Percentiles rank a stretch among this genome's conserved stretches.
These are phyloP conservation scores for Aspergillus sp. DNA, from an alignment of 2,329 filamentous ascomycete species.

Conservation along the genomic window DNA sequence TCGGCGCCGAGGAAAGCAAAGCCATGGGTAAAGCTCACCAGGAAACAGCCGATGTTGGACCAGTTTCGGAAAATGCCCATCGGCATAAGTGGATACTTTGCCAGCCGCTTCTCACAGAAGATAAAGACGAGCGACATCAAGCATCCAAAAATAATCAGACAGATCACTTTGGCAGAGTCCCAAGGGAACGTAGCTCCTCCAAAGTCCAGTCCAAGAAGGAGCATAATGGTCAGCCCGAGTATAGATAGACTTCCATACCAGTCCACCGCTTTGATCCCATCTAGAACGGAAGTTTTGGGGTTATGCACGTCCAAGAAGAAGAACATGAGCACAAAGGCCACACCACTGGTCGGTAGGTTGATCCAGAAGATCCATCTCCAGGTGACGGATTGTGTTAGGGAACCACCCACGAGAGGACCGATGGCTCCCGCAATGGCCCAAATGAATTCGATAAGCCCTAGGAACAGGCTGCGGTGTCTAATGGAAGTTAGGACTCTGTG, in stretches of 20 bases:
- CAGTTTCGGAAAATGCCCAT: constrained; percentile 56
- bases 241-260: constrained; percentile 54
- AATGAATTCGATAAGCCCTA: constrained; percentile 52
- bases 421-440: constrained; percentile 55
- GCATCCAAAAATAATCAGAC: constrained; percentile 51
- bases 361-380: constrained; percentile 59
- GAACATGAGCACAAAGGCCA: constrained; percentile 49
- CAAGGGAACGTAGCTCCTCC: constrained; percentile 54
- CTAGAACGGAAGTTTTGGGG: constrained; percentile 48
- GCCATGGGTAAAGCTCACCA: constrained; percentile 47
- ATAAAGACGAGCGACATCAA: constrained; percentile 54
- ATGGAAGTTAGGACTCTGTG: background rate
- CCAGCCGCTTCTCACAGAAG: constrained; percentile 61
- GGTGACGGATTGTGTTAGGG: constrained; percentile 41
- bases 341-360: constrained; percentile 51
- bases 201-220: constrained; percentile 54
- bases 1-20: constrained; percentile 62
- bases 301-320: constrained; percentile 56
- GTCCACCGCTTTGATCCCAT: constrained; percentile 53
- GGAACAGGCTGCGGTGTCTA: constrained; percentile 47
- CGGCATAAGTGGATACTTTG: constrained; percentile 67
- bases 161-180: constrained; percentile 55
- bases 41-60: constrained; percentile 58
- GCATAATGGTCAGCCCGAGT: constrained; percentile 50
- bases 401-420: constrained; percentile 54